Base-by-base conservation (phyloP, 805 yeast species). In the Middelhovenomyces tepae region DNA sequence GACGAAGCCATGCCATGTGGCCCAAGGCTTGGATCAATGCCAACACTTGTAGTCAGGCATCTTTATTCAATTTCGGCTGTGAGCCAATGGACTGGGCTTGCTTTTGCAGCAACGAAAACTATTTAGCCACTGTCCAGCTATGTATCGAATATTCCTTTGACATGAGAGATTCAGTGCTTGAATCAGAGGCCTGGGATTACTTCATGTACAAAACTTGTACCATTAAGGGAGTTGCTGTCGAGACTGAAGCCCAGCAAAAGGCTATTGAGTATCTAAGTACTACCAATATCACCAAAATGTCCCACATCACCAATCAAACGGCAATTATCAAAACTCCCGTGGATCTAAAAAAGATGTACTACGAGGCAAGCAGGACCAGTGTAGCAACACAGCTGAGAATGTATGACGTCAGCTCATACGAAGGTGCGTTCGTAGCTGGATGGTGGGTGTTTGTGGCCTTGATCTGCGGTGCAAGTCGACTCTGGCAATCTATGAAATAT, bases 121-220 rank as follows among this genome's bases (percentile, higher is more conserved):
- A 36, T 27, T 46, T 56, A 2, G 54, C 50, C 5, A 43, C 60
- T 1, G 59, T 57, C 0, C 54, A 51, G 9, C 37, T 36, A n/a
- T 57, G 62, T 28, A 52, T 57, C 3, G 35, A 38, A 5, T 31
- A 40, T 2, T 42, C 51, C 28, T 33, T 56, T 3, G 32, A 39
- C 7, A 26, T 19, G 26, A 40, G 42, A 15, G 39, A 54, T 2
- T 36, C 45, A 2, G 28, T 29, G 4, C 37, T 46, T 35, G n/a
- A n/a, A n/a, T n/a, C n/a, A n/a, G 32, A 31, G 9, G 59, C 58
- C 2, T 57, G 55, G 51, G 55, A 54, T 30, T 50, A 42, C 27
- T 51, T 56, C 37, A 22, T 36, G 10, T 9, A 26, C 10, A 27
- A 36, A 10, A 47, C 44, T 27, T 57, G 62, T 35, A 38, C 39